Evolutionary conservation across 2,329 filamentous ascomycete genomes (phyloP), one percentile per base, ranked within the genome.

Genomic region (Neobulgaria alba): DNA sequence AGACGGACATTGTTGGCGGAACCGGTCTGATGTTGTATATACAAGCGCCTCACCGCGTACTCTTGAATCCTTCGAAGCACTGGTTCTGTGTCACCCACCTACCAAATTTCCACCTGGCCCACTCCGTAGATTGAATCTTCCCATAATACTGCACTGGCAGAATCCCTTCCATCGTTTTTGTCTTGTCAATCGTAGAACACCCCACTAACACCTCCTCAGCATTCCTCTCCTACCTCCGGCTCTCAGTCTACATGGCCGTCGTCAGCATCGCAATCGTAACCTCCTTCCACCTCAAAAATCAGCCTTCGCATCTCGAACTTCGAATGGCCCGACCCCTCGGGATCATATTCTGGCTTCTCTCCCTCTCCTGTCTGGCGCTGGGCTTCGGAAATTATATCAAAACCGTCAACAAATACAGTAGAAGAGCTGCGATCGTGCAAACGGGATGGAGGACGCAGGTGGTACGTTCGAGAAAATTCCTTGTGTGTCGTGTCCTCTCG

Each of bases 381-480:
- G 92, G 92, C 0, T 65, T 94, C 46, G 79, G 79, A 1, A 96
- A 95, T 58, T 98, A 98, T 58, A 79, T 95, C 48, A 82, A 79
- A 54, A 81, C 78, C 0, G 66, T 96, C 17, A 83, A 83, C 53
- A 82, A 85, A 58, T 98, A 95, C 61, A 83, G 83, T 53, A 71
- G 75, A 29, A 77, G 80, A 50, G 72, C 73, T 18, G 92, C 92
- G 0, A 73, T 96, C 48, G 92, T 98, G 29, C 92, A 98, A 66
- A 84, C 79, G 20, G 92, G 92, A 1, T 92, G 85, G 83, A 90
- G 87, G 63, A 96, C 92, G 29, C 89, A 96, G 60, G 62, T 81
- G 31, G 84, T 94, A 38, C 42, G 40, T 50, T 26, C 12, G n/a
- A n/a, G n/a, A n/a, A n/a, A n/a, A n/a, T n/a, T n/a, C n/a, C n/a